Evolutionary conservation across 1,139 yeast genomes (phyloP).

Genomic region (Saccharomycopsis hybrid): DNA sequence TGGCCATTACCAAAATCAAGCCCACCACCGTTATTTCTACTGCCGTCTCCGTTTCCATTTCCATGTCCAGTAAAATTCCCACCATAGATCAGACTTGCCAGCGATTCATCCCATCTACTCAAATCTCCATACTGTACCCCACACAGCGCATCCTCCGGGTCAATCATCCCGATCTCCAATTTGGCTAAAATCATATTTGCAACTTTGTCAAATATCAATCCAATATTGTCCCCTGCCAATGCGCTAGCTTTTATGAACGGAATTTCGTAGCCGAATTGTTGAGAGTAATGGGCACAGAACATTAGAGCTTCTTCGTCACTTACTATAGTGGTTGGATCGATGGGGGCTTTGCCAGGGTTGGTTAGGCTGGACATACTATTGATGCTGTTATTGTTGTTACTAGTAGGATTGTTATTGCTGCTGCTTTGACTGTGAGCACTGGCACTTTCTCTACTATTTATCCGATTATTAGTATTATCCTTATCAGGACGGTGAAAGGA

Average conservation of each 20-base stretch:
- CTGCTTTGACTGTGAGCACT: too few species aligned
- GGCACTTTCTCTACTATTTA: neutral
- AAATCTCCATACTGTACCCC: slow-evolving; percentile 45
- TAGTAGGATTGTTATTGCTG: too few species aligned
- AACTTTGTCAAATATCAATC: slow-evolving; percentile 47
- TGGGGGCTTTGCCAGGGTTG: neutral
- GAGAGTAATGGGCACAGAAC: slow-evolving; percentile 26
- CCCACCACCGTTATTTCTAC: neutral
- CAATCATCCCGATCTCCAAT: slow-evolving; percentile 38
- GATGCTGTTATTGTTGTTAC: neutral
- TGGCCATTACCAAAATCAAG: neutral
- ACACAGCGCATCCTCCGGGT: slow-evolving; percentile 36
- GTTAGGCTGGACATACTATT: neutral
- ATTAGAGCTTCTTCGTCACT: slow-evolving; percentile 31
- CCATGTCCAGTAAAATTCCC: neutral
- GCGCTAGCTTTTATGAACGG: slow-evolving; percentile 41
- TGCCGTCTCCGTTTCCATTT: slow-evolving; percentile 13
- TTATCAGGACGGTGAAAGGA: neutral
- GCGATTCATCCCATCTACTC: slow-evolving; percentile 30
- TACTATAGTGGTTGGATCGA: slow-evolving; percentile 29
- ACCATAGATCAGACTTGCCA: neutral
- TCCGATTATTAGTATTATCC: neutral
- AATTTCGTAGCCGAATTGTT: slow-evolving; percentile 27
- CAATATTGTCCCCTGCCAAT: slow-evolving; percentile 53
- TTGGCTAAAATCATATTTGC: slow-evolving; percentile 36